phyloP scores from a whole-genome alignment of 140 eudicot species.

The Anethum foeniculum region DNA sequence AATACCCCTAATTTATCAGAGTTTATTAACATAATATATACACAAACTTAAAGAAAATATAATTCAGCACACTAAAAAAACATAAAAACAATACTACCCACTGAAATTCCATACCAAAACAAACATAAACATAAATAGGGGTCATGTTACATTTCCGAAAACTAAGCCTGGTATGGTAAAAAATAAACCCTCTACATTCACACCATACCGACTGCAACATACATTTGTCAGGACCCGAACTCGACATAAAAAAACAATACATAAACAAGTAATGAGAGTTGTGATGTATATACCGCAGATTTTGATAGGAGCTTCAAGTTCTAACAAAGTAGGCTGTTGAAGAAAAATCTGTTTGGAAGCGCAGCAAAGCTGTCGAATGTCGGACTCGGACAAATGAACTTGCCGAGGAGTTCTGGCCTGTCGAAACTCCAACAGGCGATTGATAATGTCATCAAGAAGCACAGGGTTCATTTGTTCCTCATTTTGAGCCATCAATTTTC shows the following conservation, averaged over 20 bases:
- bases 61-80: neutral
- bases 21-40: neutral
- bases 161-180: too few species aligned
- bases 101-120: too few species aligned
- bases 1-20: neutral
- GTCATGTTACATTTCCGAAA: too few species aligned
- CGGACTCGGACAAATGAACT: constrained; percentile 77
- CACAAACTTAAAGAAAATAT: neutral
- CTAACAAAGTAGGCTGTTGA: constrained; percentile 74
- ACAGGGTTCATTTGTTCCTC: constrained; percentile 63
- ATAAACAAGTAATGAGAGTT: neutral
- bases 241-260: neutral
- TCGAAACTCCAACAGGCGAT: constrained; percentile 61
- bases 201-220: too few species aligned
- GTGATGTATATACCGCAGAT: constrained; percentile 53
- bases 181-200: too few species aligned
- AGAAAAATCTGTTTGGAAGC: constrained; percentile 63
- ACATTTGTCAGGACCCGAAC: neutral
- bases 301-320: constrained; percentile 92
- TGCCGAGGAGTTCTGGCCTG: constrained; percentile 64
- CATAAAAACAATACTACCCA: neutral
- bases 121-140: too few species aligned
- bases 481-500: constrained; percentile 40
- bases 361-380: constrained; percentile 69
- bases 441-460: constrained; percentile 62